Base-by-base conservation (phyloP, 2,329 filamentous ascomycete genomes). In the Fusarium stilboides region DNA sequence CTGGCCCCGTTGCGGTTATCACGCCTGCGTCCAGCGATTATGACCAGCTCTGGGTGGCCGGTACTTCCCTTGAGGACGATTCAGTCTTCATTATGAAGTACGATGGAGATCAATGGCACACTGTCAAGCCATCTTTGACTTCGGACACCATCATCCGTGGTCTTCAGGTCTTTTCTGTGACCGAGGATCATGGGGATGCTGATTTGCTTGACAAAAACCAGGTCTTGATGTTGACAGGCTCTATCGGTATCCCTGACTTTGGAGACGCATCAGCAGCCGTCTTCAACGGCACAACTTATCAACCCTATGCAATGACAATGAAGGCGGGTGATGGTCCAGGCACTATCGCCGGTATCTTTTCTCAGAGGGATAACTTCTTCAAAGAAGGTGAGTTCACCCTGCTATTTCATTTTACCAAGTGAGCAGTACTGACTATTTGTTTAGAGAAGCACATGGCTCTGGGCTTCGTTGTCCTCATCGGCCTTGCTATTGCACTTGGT, bases 261-360 rank as follows among this genome's bases (percentile, higher is more conserved):
- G 94, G 95, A 61, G 91, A 90, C 59, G 93, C 92, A 8, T 97
- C 95, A 15, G 94, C 93, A 10, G 95, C 91, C 9, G 83, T 98
- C 28, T 99, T 92, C 83, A 93, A 98, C 75, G 96, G 96, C 73
- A 93, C 90, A 13, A 82, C 84, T 4, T 89, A 95, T 77, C 85
- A 85, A 52, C 95, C 96, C 1, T 97, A 95, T 78, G 87, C 94
- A 40, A 86, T 99, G 42, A 92, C 94, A 3, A 91, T 89, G 45
- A 91, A 86, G 61, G 80, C 86, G 14, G 85, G 89, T 74, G 89
- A 89, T 61, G 84, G 85, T 14, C 83, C 88, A 13, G 94, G 94
- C 49, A 94, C 89, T 73, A 88, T 99, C 74, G 90, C 92, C 34
- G 89, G 88, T 70, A 86, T 98, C 65, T 97, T 99, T 78, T 92